A percentile compares a stretch with the other conserved stretches of the same genome.
Conservation (phyloP, 116 monocot species). For the Zostera marina region DNA sequence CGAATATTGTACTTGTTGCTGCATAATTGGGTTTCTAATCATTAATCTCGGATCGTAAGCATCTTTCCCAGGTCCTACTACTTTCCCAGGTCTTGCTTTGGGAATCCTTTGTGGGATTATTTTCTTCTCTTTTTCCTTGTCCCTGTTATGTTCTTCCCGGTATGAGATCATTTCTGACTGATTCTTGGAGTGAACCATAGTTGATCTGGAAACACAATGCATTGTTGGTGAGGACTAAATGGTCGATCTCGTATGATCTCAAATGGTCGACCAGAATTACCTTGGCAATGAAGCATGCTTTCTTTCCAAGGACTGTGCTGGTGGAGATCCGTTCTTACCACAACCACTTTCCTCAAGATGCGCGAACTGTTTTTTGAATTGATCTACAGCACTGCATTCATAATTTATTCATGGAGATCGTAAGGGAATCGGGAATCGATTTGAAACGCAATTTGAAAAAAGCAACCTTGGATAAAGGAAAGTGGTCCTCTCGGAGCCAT, state of each 20-base stretch:
- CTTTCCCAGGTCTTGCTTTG: slow-evolving; percentile 15
- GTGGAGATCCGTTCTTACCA: slow-evolving; percentile 35
- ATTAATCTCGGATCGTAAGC: slow-evolving; percentile 47
- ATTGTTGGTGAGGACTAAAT: too few relatives aligned
- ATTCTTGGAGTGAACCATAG: slow-evolving; percentile 67
- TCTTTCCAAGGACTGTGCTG: slow-evolving; percentile 38
- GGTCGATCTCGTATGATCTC: too few relatives aligned
- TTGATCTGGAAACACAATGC: slow-evolving; percentile 34
- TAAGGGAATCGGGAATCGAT: too few relatives aligned
- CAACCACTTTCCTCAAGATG: slow-evolving; percentile 68
- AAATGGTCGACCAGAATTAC: slow-evolving; percentile 11
- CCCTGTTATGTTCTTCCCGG: too few relatives aligned
- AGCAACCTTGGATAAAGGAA: slow-evolving; percentile 75
- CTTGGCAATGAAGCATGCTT: slow-evolving; percentile 88
- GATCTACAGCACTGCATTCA: slow-evolving; percentile 87
- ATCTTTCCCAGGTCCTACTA: slow-evolving; percentile 63
- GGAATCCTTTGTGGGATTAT: slow-evolving; percentile 24
- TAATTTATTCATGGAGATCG: too few relatives aligned
- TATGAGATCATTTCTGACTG: slow-evolving; percentile 5
- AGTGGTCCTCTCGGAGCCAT: slow-evolving; percentile 53
- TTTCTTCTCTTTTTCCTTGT: neutral
- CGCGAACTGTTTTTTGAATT: slow-evolving; percentile 77
- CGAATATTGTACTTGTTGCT: slow-evolving; percentile 23
- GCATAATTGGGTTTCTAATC: slow-evolving; percentile 32
- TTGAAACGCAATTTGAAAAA: too few relatives aligned